A percentile compares a stretch with the other conserved stretches of the same genome.
phyloP scores from a whole-genome alignment of 192 early-diverging fungal species.

The Geranomyces variabilis region DNA sequence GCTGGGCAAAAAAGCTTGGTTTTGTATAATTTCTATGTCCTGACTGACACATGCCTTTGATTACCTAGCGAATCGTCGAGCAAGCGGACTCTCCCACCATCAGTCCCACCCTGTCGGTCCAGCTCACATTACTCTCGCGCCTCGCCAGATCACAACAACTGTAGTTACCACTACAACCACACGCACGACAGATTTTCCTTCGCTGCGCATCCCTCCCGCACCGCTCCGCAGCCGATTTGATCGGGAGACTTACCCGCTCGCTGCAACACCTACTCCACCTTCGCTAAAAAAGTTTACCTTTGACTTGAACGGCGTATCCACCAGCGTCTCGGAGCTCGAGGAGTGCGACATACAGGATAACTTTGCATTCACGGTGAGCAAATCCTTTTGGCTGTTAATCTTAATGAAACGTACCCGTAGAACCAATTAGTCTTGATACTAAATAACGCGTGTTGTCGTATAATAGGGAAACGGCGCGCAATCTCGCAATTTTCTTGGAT shows the following conservation, averaged over 20 bases:
- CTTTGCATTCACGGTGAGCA: background rate
- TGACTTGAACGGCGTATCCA: conserved; percentile 74
- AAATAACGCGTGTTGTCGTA: too few species aligned
- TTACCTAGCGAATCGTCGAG: too few species aligned
- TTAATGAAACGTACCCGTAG: background rate
- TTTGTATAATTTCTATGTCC: too few species aligned
- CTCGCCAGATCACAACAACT: conserved; percentile 54
- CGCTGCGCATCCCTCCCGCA: conserved; percentile 63
- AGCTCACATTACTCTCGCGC: conserved; percentile 31
- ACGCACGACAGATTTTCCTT: conserved; percentile 69
- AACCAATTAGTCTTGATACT: background rate
- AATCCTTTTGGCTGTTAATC: background rate
- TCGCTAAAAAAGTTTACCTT: conserved; percentile 79
- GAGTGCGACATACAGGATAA: too few species aligned
- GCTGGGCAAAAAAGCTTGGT: too few species aligned
- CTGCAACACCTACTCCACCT: conserved; percentile 73
- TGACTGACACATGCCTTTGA: too few species aligned
- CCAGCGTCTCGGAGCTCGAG: conserved; percentile 67
- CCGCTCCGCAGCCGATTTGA: conserved; percentile 59
- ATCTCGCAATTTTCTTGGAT: too few species aligned
- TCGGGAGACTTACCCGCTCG: conserved; percentile 71
- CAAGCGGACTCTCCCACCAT: too few species aligned
- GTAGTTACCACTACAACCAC: conserved; percentile 83
- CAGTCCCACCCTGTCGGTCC: too few species aligned
- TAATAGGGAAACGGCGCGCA: too few species aligned